Evolutionary conservation across 2,329 filamentous ascomycete species (phyloP).

Genomic region (Fusarium sp.): DNA sequence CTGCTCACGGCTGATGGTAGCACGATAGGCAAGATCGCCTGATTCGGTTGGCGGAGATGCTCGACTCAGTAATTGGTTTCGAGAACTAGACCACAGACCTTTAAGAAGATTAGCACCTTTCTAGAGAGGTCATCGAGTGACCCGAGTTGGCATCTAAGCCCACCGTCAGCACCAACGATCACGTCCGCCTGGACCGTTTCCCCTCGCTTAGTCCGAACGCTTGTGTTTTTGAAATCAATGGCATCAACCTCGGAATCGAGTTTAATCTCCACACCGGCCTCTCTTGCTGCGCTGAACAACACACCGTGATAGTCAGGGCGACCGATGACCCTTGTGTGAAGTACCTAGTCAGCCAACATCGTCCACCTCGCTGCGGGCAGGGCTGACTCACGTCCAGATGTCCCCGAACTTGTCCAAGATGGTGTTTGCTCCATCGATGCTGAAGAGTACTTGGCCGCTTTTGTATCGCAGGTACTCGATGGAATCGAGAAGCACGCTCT

Average conservation of each 20-base stretch:
- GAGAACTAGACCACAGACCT: no score
- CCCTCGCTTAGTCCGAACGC: not conserved
- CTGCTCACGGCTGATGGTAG: no score
- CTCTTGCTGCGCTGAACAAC: not conserved
- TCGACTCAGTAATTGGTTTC: no score
- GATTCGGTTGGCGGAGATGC: no score
- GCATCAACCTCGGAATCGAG: not conserved
- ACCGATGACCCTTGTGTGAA: not conserved
- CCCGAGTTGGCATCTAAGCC: no score
- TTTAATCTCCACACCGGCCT: not conserved
- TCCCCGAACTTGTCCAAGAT: not conserved
- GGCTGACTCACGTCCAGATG: not conserved
- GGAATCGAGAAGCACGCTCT: not conserved
- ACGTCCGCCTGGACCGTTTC: no score
- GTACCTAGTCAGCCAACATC: not conserved
- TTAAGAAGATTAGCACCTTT: no score
- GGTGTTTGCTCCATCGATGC: not conserved
- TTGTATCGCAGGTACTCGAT: conserved; percentile 1
- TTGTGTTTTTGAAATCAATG: not conserved
- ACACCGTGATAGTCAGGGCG: not conserved
- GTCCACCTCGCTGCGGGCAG: not conserved
- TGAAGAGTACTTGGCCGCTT: not conserved
- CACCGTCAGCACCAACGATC: no score
- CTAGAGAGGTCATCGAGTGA: no score
- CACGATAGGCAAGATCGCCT: no score